These are phyloP conservation scores for Lizonia empirigonia DNA, from an alignment of 2,329 filamentous ascomycete species.

Conservation along the genomic window DNA sequence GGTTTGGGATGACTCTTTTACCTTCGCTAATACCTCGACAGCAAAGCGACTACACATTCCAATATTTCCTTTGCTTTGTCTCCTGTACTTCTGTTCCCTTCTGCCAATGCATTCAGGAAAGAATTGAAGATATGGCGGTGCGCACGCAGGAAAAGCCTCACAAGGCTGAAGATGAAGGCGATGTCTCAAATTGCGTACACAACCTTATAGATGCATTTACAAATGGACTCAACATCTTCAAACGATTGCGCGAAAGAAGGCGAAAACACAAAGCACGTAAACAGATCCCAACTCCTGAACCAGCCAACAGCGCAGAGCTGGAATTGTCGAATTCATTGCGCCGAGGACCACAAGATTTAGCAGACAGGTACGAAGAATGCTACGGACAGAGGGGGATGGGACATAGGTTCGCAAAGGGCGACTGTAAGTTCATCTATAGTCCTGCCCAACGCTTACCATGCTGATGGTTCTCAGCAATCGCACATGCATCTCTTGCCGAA, in stretches of 20 bases:
- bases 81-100: constrained; percentile 17
- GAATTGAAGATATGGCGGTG: constrained; percentile 32
- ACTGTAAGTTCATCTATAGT: constrained; percentile 44
- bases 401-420: constrained; percentile 51
- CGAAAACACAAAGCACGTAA: constrained; percentile 39
- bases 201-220: constrained; percentile 54
- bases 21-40: constrained; percentile 30
- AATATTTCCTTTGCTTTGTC: constrained; percentile 22
- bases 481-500: constrained; percentile 53
- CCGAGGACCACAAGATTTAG: constrained; percentile 51
- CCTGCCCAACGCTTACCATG: neutral
- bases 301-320: constrained; percentile 42
- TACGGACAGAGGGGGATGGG: constrained; percentile 41
- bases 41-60: constrained; percentile 21
- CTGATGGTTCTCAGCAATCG: constrained; percentile 45
- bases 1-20: constrained; percentile 33
- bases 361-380: constrained; percentile 50
- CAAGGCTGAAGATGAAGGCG: constrained; percentile 28
- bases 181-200: constrained; percentile 46
- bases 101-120: constrained; percentile 10
- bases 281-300: constrained; percentile 24
- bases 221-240: constrained; percentile 54
- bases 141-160: constrained; percentile 24
- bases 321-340: constrained; percentile 49
- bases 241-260: constrained; percentile 46